phyloP scores from a whole-genome alignment of 371 early-diverging fungal genomes.

The Encephalitozoon hellem region DNA sequence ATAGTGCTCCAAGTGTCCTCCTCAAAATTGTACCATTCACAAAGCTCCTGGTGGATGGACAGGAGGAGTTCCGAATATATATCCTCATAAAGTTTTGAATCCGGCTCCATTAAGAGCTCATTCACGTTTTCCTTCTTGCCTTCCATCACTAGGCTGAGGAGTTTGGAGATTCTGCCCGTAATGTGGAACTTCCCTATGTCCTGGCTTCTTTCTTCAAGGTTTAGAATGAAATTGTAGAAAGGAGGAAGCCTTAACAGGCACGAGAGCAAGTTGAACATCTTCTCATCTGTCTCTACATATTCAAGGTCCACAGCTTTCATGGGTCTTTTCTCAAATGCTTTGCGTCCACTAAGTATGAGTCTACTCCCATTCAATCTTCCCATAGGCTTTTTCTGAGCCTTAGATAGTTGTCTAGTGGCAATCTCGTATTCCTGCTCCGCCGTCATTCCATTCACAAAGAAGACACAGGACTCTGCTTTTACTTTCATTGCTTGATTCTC shows the following conservation, averaged over 20 bases:
- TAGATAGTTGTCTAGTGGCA: not conserved
- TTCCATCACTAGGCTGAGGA: not conserved
- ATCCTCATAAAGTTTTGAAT: not conserved
- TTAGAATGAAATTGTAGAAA: constrained; percentile 7
- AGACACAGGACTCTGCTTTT: constrained; percentile 9
- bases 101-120: not conserved
- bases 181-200: not conserved
- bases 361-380: not conserved
- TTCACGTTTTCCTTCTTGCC: not conserved
- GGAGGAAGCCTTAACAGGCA: not conserved
- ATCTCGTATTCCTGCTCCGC: not conserved
- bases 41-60: constrained; percentile 3
- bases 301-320: not conserved
- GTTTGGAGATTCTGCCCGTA: not conserved
- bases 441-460: not conserved
- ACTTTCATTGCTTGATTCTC: not conserved
- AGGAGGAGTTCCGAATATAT: constrained; percentile 6
- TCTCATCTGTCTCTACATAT: not conserved
- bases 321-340: not conserved
- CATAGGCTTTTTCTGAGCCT: not conserved
- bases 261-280: not conserved
- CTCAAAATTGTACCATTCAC: constrained; percentile 9
- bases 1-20: constrained; percentile 16
- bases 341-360: not conserved
- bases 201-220: not conserved